Base-by-base conservation (phyloP, 2,329 filamentous ascomycete species). In the Raffaelea deltoideospora region DNA sequence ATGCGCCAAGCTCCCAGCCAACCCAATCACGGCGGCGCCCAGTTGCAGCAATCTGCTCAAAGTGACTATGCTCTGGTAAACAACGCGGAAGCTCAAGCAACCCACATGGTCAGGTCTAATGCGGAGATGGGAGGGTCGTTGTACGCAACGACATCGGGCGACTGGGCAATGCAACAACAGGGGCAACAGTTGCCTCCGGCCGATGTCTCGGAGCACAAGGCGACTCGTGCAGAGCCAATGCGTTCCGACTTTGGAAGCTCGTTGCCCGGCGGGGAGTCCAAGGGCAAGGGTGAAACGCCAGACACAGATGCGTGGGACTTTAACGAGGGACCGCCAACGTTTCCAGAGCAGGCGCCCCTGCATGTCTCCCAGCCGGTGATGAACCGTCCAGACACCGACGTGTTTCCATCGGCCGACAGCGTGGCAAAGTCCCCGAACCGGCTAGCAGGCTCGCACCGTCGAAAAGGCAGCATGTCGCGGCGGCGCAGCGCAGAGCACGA, bases 291-390 rank as follows among this genome's bases (percentile, higher is more conserved):
- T 19, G 48, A 51, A 1, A 50, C 55, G 8, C 59, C 33, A 10
- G 76, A 81, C 40, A 52, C 68, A 1, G 87, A 94, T 50, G 83
- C 72, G 9, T 98, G 90, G 90, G 87, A 92, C 50, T 98, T 98
- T 47, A 84, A 88, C 37, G 86, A 95, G 40, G 68, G 39, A 2
- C 35, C 75, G 10, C 63, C 75, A 9, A 63, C 67, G n/a, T 72
- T 76, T 36, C 59, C 71, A 0, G 79, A 82, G 29, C 59, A 70
- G 11, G 52, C 60, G 22, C 47, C 61, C 21, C 48, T 21, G 22
- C 33, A 29, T 5, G 22, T 33, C 9, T 5, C 37, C 11, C 66
- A 67, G 37, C 53, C 65, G 10, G 58, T 56, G 23, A 64, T 50
- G 45, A 78, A 55, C 58, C 76, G 87, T 43, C 86, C 85, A 1